A percentile compares a stretch with the other conserved stretches of the same genome.
Evolutionary conservation across 345 rosid species (phyloP).

Genomic region (Lagerstroemia speciosa): DNA sequence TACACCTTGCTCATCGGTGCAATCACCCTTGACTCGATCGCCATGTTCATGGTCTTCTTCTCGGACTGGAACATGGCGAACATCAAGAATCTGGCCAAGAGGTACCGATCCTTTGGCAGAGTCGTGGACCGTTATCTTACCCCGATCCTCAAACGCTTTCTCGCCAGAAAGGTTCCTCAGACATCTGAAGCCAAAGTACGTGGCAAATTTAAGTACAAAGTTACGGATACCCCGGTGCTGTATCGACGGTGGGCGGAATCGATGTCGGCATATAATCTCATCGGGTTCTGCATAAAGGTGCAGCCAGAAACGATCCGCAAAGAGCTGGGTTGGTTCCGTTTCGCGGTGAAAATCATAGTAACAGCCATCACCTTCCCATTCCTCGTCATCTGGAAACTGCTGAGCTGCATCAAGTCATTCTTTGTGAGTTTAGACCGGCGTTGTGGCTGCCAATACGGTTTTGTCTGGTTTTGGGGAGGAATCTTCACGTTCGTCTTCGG

Average conservation of each 20-base stretch:
- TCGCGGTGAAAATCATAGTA: not conserved
- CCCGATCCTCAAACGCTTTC: too few species aligned
- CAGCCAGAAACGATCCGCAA: slow-evolving; percentile 20
- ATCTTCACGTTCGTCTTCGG: not conserved
- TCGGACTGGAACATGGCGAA: slow-evolving; percentile 49
- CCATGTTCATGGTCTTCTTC: slow-evolving; percentile 33
- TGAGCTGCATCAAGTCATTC: too few species aligned
- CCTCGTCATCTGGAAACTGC: too few species aligned
- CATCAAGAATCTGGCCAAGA: slow-evolving; percentile 11
- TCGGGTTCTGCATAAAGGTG: slow-evolving; percentile 31
- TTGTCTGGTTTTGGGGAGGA: not conserved
- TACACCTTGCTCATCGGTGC: slow-evolving; percentile 45
- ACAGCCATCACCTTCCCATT: too few species aligned
- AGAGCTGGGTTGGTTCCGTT: slow-evolving; percentile 9
- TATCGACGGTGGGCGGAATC: slow-evolving; percentile 50
- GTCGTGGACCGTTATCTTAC: not conserved
- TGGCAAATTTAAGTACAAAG: slow-evolving; percentile 5
- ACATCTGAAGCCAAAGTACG: not conserved
- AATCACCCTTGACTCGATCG: slow-evolving; percentile 34
- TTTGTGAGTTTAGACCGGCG: too few species aligned
- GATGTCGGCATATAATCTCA: slow-evolving; percentile 38
- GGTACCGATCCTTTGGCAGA: not conserved
- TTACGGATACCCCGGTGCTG: slow-evolving; percentile 18
- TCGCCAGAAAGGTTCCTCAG: slow-evolving; percentile 9
- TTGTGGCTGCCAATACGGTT: too few species aligned